Evolutionary conservation across 495 filamentous ascomycete species (phyloP), one percentile per base, ranked within the genome.

Genomic region (Gamarada debralockiae): DNA sequence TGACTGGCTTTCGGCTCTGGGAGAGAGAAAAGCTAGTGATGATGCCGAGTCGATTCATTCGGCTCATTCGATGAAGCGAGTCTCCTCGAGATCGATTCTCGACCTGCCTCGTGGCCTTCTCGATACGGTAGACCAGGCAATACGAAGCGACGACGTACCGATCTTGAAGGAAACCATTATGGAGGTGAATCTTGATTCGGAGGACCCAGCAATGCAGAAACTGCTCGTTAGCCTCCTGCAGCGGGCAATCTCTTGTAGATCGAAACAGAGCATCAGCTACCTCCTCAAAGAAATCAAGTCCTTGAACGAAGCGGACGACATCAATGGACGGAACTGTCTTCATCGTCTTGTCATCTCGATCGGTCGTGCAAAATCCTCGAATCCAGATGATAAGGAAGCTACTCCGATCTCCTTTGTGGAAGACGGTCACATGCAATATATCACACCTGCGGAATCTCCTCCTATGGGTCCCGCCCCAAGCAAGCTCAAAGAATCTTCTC

Each of bases 261-360:
- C 90, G 2, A 82, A 76, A 55, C 60, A 67, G 14, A 92, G 82
- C 57, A 84, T 96, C 52, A 69, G 76, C n/a, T 73, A 74, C 36
- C 76, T 97, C 1, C 67, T 98, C 6, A 71, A 71, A 4, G 71
- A 80, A 15, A 78, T 92, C 27, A 77, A 80, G 5, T 80, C 78
- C 2, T 74, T 97, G 2, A 83, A 95, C 42, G 90, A 96, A 60
- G 81, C 88, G 2, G 86, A 92, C 60, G 93, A 97, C 67, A 87
- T 97, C 57, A 95, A 97, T 67, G 84, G 85, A 58, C 87, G 92
- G 9, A 98, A 96, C 62, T 92, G 90, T 60, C 80, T 98, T 20
- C 93, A 98, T 64, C 83, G 93, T 14, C 74, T 97, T 8, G 84
- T 97, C 39, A 95, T 97, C 55, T 82, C 86, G 9, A 92, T 96